These are phyloP conservation scores for Penicillium sp. DNA, from an alignment of 2,329 filamentous ascomycete genomes.

Conservation along the genomic window DNA sequence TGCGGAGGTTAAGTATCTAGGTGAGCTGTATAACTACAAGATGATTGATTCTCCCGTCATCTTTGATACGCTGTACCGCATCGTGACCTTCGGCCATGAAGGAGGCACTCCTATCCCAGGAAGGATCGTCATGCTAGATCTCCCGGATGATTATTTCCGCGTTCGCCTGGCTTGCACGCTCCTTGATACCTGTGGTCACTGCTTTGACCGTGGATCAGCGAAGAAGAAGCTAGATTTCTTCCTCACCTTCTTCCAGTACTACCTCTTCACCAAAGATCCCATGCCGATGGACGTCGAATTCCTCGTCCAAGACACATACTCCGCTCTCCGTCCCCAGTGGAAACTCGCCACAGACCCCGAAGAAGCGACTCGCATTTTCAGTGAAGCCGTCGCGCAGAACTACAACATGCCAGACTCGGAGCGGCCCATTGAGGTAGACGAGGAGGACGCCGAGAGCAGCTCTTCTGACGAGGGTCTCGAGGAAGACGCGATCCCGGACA, in stretches of 20 bases:
- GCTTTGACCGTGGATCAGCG: conserved; percentile 88
- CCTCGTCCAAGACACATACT: conserved; percentile 89
- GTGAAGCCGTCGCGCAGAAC: conserved; percentile 85
- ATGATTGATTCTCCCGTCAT: conserved; percentile 95
- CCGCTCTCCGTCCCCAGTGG: conserved; percentile 86
- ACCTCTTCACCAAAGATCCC: conserved; percentile 85
- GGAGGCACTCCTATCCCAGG: conserved; percentile 80
- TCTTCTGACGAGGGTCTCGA: conserved; percentile 78
- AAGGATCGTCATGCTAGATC: conserved; percentile 75
- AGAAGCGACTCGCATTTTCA: conserved; percentile 82
- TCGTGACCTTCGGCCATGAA: conserved; percentile 89
- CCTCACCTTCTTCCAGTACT: conserved; percentile 92
- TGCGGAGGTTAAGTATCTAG: conserved; percentile 93
- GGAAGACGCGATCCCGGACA: conserved; percentile 61
- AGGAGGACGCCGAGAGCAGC: conserved; percentile 71
- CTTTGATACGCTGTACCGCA: conserved; percentile 93
- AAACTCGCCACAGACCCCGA: conserved; percentile 79
- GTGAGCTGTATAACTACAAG: conserved; percentile 96
- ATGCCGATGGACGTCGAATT: conserved; percentile 98
- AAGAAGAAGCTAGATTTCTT: conserved; percentile 99
- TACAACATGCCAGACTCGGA: conserved; percentile 79
- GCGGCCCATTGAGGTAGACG: conserved; percentile 71
- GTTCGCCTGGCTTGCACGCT: conserved; percentile 88
- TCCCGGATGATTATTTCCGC: conserved; percentile 94
- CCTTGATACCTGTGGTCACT: conserved; percentile 93